phyloP scores from a whole-genome alignment of 106 monocot genomes.

The Cymbidium sinense region DNA sequence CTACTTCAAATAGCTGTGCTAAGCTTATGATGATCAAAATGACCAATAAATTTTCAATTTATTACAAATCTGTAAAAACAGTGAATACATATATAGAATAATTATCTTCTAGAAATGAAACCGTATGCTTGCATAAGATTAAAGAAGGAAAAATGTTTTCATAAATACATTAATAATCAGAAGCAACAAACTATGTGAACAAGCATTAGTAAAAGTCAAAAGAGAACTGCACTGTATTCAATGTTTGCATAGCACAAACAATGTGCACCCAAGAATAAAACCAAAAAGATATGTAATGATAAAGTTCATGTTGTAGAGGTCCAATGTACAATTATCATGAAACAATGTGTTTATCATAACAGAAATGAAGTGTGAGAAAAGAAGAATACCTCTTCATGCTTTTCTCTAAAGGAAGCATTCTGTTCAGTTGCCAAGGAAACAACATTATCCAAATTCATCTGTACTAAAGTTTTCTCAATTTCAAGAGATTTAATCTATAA shows the following conservation, averaged over 20 bases:
- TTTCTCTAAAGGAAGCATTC: constrained; percentile 40
- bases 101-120: too few species aligned
- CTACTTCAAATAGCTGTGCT: too few species aligned
- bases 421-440: constrained; percentile 55
- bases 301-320: not conserved
- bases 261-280: not conserved
- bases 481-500: constrained; percentile 26
- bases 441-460: constrained; percentile 52
- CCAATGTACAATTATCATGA: not conserved
- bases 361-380: not conserved
- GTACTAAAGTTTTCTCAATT: constrained; percentile 37
- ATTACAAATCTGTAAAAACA: too few species aligned
- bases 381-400: constrained; percentile 50
- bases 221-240: not conserved
- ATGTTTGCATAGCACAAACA: not conserved
- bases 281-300: not conserved
- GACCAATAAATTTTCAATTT: too few species aligned
- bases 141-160: too few species aligned
- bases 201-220: not conserved
- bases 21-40: too few species aligned
- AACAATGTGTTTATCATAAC: not conserved
- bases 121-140: too few species aligned
- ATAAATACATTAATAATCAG: too few species aligned
- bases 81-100: too few species aligned
- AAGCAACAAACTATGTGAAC: not conserved